Evolutionary conservation across 2,329 filamentous ascomycete species (phyloP).

Genomic region (Cadophora gregata): DNA sequence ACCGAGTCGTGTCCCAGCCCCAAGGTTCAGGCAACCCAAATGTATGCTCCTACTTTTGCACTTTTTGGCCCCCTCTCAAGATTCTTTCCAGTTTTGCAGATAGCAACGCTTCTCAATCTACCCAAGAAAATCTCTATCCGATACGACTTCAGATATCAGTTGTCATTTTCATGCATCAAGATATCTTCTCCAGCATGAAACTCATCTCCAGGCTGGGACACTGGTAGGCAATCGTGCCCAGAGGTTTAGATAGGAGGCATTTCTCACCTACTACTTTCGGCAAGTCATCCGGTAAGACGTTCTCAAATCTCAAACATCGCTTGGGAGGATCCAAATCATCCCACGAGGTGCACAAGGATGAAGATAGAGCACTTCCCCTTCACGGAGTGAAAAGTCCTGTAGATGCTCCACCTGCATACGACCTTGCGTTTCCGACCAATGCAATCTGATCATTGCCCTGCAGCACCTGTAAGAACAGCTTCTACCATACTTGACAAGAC

Average conservation of each 20-base stretch:
- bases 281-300: background rate
- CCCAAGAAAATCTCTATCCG: too few relatives aligned
- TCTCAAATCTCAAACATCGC: background rate
- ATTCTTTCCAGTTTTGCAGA: background rate
- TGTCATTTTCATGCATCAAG: background rate
- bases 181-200: background rate
- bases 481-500: too few relatives aligned
- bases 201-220: background rate
- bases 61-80: background rate
- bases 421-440: too few relatives aligned
- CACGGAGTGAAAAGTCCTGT: too few relatives aligned
- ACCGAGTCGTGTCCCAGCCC: background rate
- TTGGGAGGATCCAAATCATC: background rate
- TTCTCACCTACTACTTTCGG: background rate
- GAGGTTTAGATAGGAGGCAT: background rate
- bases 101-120: background rate
- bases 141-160: too few relatives aligned
- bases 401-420: too few relatives aligned
- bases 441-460: too few relatives aligned
- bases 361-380: background rate
- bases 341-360: background rate
- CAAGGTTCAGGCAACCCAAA: background rate
- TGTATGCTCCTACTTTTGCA: background rate
- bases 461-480: too few relatives aligned
- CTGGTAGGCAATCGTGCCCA: background rate